Conservation (phyloP, 108 stramenopile genomes). For the Discostella pseudostelligera region DNA sequence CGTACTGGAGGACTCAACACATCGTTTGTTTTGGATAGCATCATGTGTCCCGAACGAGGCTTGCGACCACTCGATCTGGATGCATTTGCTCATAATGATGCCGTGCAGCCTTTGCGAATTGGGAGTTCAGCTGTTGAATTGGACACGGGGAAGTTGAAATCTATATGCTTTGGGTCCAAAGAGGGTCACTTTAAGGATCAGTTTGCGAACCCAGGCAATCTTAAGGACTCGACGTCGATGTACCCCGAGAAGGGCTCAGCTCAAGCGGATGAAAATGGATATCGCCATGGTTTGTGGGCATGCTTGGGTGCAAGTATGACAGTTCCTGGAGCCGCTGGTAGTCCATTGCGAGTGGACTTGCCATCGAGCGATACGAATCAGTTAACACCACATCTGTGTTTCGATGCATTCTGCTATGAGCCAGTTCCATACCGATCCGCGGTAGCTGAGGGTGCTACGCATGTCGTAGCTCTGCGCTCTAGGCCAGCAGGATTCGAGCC, state of each 20-base stretch:
- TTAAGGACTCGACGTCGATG: constrained; percentile 3
- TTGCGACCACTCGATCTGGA: constrained; percentile 76
- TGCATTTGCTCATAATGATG: constrained; percentile 62
- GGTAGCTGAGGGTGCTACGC: constrained; percentile 79
- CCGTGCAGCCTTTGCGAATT: constrained; percentile 61
- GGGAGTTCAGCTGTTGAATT: constrained; percentile 59
- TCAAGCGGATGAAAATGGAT: constrained; percentile 32
- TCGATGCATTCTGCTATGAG: constrained; percentile 87
- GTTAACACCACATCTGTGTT: constrained; percentile 31
- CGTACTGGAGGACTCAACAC: constrained; percentile 66
- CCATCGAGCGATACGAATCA: constrained; percentile 20
- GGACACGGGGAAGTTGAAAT: constrained; percentile 46
- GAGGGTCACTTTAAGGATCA: constrained; percentile 57
- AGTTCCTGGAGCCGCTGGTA: constrained; percentile 83
- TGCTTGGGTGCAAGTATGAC: constrained; percentile 78
- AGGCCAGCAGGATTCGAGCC: constrained; percentile 60
- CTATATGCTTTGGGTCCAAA: constrained; percentile 59
- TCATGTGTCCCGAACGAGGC: constrained; percentile 69
- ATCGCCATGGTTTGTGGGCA: constrained; percentile 69
- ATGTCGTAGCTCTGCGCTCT: constrained; percentile 65
- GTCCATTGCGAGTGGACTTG: constrained; percentile 55
- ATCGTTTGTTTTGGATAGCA: constrained; percentile 69
- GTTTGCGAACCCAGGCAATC: constrained; percentile 24
- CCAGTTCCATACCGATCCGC: constrained; percentile 78
- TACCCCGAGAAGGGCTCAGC: constrained; percentile 38